Base-by-base conservation (phyloP, 352 stramenopile species). In the Globisporangium sylvaticum region DNA sequence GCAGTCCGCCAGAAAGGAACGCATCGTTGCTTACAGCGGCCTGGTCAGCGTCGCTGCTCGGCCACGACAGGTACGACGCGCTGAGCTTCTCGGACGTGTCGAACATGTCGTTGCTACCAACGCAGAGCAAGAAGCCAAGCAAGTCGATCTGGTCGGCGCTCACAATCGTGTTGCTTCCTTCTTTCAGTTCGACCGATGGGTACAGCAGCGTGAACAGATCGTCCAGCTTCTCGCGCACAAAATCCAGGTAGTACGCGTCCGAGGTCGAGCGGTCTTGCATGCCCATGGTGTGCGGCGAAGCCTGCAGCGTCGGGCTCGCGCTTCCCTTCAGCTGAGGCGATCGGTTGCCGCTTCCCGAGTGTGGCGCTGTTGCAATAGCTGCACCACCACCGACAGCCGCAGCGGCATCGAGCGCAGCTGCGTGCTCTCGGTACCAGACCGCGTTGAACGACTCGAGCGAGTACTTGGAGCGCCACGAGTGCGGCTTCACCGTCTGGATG, bases 181-280 rank as follows among this genome's bases (percentile, higher is more conserved):
- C 77, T 34, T 77, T 79, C 27, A 90, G 66, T 27, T 79, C 71
- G 14, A 84, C 72, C 0, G 81, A 87, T 22, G 82, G 84, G 46
- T 85, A 93, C 29, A 95, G 62, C 34, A 95, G 67, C 48, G 72
- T 67, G 67, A 95, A 90, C 24, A 95, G 71, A 57, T 90, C 83
- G 37, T 88, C 81, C 31, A 95, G 75, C 64, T 95, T 90, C 62
- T 91, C 83, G 25, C 84, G 79, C 42, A 93, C 81, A 71, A 93
- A 95, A 22, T 81, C 71, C 56, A 95, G 58, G 65, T 93, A 92
- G 71, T 95, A 92, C 27, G 81, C 72, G 56, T 95, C 87, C 32
- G 83, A 84, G 20, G 84, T 92, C 27, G 84, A 92, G 18, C 87
- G 80, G 65, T 95, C 83, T 42, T 87, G 81, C 78, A 95, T 87